phyloP scores from a whole-genome alignment of 164 flowering plant genomes.

The Magnolia kwangsiensis region DNA sequence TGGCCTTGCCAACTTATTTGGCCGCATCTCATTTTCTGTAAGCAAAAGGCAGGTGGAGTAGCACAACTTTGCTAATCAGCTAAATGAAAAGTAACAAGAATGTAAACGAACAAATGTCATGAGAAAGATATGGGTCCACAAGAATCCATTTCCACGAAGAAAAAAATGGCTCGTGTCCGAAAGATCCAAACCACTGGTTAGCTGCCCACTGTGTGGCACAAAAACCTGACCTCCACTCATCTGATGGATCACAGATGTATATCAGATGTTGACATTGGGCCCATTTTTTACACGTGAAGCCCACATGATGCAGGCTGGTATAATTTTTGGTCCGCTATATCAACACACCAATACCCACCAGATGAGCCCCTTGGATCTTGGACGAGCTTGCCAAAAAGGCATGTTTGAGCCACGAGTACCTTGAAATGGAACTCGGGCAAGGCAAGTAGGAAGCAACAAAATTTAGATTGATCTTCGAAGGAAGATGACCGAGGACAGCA shows the following conservation, averaged over 20 bases:
- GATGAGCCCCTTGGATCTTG: not conserved
- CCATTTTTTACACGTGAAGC: not conserved
- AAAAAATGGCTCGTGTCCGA: no score
- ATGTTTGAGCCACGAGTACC: not conserved
- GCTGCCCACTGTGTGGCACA: not conserved
- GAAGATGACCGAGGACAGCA: not conserved
- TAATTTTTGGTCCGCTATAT: not conserved
- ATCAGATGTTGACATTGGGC: not conserved
- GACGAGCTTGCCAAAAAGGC: not conserved
- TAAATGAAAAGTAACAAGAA: no score
- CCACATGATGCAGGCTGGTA: not conserved
- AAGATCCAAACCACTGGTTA: no score
- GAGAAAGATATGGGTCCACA: no score
- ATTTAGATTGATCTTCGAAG: not conserved
- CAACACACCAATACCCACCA: not conserved
- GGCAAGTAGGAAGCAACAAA: not conserved
- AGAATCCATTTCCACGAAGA: no score
- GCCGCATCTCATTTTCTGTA: conserved; percentile 48
- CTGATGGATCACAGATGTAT: not conserved
- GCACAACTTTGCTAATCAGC: no score
- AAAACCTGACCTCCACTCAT: not conserved
- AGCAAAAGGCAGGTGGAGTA: conserved; percentile 7
- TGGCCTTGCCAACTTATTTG: conserved; percentile 46
- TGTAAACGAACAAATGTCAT: no score
- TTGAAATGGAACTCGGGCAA: not conserved